phyloP scores from a whole-genome alignment of 257 asterid genomes.

The Eustoma russellianum region DNA sequence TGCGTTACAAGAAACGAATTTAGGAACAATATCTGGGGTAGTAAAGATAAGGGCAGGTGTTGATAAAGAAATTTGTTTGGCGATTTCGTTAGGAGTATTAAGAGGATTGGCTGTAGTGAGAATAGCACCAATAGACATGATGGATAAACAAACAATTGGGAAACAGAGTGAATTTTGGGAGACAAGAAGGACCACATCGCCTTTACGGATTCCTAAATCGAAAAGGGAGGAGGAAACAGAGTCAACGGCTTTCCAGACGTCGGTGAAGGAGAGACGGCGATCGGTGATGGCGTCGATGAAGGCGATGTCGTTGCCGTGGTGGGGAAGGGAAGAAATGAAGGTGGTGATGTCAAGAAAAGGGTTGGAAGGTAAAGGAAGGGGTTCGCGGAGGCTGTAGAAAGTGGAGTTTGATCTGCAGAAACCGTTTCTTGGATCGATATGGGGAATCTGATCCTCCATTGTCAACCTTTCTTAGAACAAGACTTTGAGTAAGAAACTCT shows the following conservation, averaged over 20 bases:
- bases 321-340: conserved; percentile 74
- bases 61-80: conserved; percentile 55
- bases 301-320: conserved; percentile 41
- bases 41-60: conserved; percentile 63
- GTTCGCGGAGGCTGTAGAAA: conserved; percentile 73
- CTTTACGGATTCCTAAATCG: conserved; percentile 53
- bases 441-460: too few relatives aligned
- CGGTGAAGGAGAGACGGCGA: conserved; percentile 41
- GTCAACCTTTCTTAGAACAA: too few relatives aligned
- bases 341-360: conserved; percentile 47
- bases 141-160: conserved; percentile 69
- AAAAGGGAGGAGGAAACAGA: conserved; percentile 45
- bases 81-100: conserved; percentile 53
- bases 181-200: conserved; percentile 57
- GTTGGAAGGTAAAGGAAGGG: conserved; percentile 48
- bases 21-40: conserved; percentile 35
- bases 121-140: conserved; percentile 71
- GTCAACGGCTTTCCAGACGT: conserved; percentile 59
- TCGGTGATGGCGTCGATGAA: conserved; percentile 68
- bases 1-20: conserved; percentile 20
- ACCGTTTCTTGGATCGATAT: conserved; percentile 43
- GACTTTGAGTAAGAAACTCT: too few relatives aligned
- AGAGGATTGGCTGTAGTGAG: conserved; percentile 82
- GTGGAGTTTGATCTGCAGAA: conserved; percentile 51
- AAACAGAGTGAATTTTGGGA: conserved; percentile 64